Evolutionary conservation across 306 rosid genomes (phyloP), one percentile per base, ranked within the genome.

Genomic region (Vigna trinervia): DNA sequence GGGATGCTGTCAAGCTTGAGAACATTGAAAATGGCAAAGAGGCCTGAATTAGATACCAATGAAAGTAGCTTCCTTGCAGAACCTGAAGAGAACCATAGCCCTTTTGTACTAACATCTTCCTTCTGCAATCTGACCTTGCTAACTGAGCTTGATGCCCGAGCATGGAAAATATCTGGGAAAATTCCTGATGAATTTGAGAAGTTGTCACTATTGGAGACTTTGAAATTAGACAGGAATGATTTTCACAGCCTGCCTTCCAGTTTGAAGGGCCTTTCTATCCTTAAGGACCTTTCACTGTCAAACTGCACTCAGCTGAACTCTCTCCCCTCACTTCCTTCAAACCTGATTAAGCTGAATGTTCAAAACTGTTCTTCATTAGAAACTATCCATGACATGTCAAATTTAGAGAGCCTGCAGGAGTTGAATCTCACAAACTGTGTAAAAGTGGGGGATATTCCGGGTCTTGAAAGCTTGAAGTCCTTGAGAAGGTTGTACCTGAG

Each of bases 261-360:
- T 80, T 64, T 89, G 67, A 80, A 43, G 14, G 96, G 91, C 5
- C 79, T 89, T 48, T 87, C 81, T 20, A 0, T 75, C 61, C 92
- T 91, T n/a, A 71, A 59, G 39, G 13, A 19, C 1, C 92, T 91
- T 63, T 0, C 4, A 4, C 69, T 91, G 74, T 41, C 72, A 32
- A 59, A 80, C 12, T 91, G 92, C 76, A 65, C 34, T 10, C 57
- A 83, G 48, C 86, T 91, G 62, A 74, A 43, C 67, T 82, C 86
- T 76, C 81, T 91, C 12, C 97, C 97, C 30, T 66, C 85, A 32
- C 91, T 89, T 86, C 94, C 97, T 67, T 80, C 97, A 9, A 86
- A 91, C 77, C 80, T 91, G 87, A 9, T 61, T 32, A 32, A 26
- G 81, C 54, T 91, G 52, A 67, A 86, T 43, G 80, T 69, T 73